Base-by-base conservation (phyloP, 352 stramenopile species). In the Globisporangium camurandrum region DNA sequence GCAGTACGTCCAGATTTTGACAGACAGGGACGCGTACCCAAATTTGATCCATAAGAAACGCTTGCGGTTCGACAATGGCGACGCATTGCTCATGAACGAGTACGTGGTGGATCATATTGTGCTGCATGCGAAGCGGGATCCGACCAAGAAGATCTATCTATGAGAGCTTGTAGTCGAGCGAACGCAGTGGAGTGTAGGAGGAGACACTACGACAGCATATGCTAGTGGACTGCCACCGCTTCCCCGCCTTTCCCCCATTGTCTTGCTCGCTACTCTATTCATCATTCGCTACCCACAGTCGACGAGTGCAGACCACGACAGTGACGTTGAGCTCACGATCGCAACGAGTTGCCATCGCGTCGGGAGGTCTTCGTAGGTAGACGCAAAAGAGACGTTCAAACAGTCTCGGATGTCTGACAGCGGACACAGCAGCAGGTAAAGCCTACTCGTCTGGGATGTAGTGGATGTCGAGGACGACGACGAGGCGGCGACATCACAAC, bases 11-110 rank as follows among this genome's bases (percentile, higher is more conserved):
- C 67, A 84, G 53, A 82, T 87, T 40, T 61, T 85, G 37, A 87
- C 75, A 7, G 75, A 87, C 50, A n/a, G 36, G 16, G 72, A 87
- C 47, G 49, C 80, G 53, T 87, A 87, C 36, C 75, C 75, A 0
- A 67, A 85, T 31, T 37, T 84, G 27, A 73, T 87, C 23, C 69
- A 87, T 67, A 84, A 87, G 64, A 87, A 87, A 54, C 66, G 70
- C 1, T 61, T 87, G 31, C 68, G 70, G 7, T 84, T 85, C 47
- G 57, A 61, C 19, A 85, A 84, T 38, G 75, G 75, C 37, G 75
- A 87, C 40, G 70, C 62, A 43, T 49, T 87, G 49, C 55, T 74
- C 5, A 83, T 87, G 51, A 77, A 84, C 52, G 75, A 87, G 54
- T 87, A 84, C 49, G 53, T 80, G 28, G 64, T 85, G 9, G 70